Conservation (phyloP, 1,284 basidiomycete genomes). For the Entoloma clypeatum region DNA sequence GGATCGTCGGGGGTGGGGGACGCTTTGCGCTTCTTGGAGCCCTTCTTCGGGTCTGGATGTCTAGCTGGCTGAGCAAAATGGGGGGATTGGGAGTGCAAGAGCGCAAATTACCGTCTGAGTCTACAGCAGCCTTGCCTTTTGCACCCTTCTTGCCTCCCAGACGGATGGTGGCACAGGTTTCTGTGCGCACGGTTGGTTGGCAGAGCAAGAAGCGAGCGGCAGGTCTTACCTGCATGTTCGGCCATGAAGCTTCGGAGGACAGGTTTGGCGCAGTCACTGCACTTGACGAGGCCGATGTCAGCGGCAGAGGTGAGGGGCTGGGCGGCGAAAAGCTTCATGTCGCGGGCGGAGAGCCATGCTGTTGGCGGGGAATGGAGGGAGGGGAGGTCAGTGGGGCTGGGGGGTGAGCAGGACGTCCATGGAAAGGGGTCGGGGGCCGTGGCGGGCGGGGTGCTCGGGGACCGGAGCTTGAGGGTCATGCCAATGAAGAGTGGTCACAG, state of each 20-base stretch:
- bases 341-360: slow-evolving; percentile 75
- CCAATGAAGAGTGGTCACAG: slow-evolving; percentile 14
- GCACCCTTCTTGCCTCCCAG: slow-evolving; percentile 49
- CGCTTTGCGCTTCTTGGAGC: slow-evolving; percentile 71
- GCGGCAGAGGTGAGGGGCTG: slow-evolving; percentile 62
- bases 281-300: slow-evolving; percentile 71
- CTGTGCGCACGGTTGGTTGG: slow-evolving; percentile 30
- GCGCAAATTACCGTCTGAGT: slow-evolving; percentile 31
- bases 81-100: neutral
- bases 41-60: slow-evolving; percentile 31
- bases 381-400: slow-evolving; percentile 33
- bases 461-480: slow-evolving; percentile 58
- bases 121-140: slow-evolving; percentile 47
- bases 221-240: slow-evolving; percentile 68
- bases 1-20: slow-evolving; percentile 61
- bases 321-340: slow-evolving; percentile 85
- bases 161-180: slow-evolving; percentile 60
- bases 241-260: slow-evolving; percentile 69
- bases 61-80: slow-evolving; percentile 6
- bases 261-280: slow-evolving; percentile 75
- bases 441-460: slow-evolving; percentile 34
- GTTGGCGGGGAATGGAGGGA: slow-evolving; percentile 66
- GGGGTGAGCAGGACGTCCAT: slow-evolving; percentile 56
- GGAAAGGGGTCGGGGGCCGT: slow-evolving; percentile 45
- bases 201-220: neutral